Evolutionary conservation across 164 flowering plant species (phyloP).

Genomic region (Amborella trichopoda): DNA sequence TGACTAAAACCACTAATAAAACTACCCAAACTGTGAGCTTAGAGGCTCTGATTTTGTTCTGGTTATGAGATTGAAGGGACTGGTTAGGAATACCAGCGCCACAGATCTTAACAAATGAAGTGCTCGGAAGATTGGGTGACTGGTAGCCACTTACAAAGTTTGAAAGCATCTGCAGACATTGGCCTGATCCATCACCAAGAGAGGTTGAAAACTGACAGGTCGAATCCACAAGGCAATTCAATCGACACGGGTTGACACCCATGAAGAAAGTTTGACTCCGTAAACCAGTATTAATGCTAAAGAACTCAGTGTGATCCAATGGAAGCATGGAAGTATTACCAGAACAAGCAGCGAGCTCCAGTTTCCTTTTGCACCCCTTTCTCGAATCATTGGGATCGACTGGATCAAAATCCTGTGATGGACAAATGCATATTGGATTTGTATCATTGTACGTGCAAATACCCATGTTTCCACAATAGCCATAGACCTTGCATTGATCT

Average conservation of each 20-base stretch:
- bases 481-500: conserved; percentile 72
- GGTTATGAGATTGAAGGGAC: background rate
- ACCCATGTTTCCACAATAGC: conserved; percentile 74
- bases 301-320: conserved; percentile 38
- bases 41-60: background rate
- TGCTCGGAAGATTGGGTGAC: conserved; percentile 55
- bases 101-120: conserved; percentile 71
- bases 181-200: conserved; percentile 57
- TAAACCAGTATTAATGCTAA: conserved; percentile 41
- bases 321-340: conserved; percentile 37
- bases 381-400: conserved; percentile 45
- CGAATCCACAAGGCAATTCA: conserved; percentile 38
- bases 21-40: conserved; percentile 11
- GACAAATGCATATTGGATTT: conserved; percentile 53
- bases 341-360: conserved; percentile 42
- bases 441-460: conserved; percentile 65
- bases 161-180: conserved; percentile 38
- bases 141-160: conserved; percentile 55
- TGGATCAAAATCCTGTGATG: conserved; percentile 54
- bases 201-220: conserved; percentile 62
- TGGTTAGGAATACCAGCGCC: conserved; percentile 28
- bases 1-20: conserved; percentile 10
- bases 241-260: conserved; percentile 40
- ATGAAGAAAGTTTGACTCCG: conserved; percentile 22
- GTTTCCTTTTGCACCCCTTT: conserved; percentile 70